Evolutionary conservation across 495 filamentous ascomycete genomes (phyloP).

Genomic region (Aspergillus funiculosus): DNA sequence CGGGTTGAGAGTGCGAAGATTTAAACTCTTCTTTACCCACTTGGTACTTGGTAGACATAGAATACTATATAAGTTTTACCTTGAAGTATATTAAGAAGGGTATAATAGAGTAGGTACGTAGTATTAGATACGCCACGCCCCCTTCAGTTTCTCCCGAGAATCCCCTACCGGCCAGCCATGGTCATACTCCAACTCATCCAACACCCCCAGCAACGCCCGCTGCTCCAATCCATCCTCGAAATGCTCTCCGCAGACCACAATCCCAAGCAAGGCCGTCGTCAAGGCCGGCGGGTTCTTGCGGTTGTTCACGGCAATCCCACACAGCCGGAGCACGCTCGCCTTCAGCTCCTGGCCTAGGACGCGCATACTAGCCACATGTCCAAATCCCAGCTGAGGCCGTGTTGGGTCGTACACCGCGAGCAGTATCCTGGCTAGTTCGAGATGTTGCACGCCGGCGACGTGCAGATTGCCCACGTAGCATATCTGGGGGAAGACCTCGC

Average conservation of each 20-base stretch:
- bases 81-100: too few species aligned
- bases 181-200: slow-evolving; percentile 8
- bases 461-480: slow-evolving; percentile 28
- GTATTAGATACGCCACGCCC: neutral
- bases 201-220: slow-evolving; percentile 15
- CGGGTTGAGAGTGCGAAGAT: slow-evolving; percentile 25
- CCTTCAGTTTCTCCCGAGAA: neutral
- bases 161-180: slow-evolving; percentile 2
- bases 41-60: neutral
- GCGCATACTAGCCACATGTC: slow-evolving; percentile 9
- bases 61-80: too few species aligned
- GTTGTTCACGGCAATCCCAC: slow-evolving; percentile 25
- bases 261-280: slow-evolving; percentile 21
- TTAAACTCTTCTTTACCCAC: too few species aligned
- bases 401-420: slow-evolving; percentile 33
- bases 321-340: slow-evolving; percentile 20
- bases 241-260: slow-evolving; percentile 24
- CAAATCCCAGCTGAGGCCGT: slow-evolving; percentile 26
- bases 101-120: too few species aligned
- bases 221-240: slow-evolving; percentile 20
- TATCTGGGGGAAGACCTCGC: slow-evolving; percentile 27
- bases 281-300: slow-evolving; percentile 18
- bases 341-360: slow-evolving; percentile 13
- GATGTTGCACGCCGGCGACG: slow-evolving; percentile 29
- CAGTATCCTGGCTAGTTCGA: slow-evolving; percentile 32